Conservation (phyloP, 164 flowering plant genomes). For the Santalum album region DNA sequence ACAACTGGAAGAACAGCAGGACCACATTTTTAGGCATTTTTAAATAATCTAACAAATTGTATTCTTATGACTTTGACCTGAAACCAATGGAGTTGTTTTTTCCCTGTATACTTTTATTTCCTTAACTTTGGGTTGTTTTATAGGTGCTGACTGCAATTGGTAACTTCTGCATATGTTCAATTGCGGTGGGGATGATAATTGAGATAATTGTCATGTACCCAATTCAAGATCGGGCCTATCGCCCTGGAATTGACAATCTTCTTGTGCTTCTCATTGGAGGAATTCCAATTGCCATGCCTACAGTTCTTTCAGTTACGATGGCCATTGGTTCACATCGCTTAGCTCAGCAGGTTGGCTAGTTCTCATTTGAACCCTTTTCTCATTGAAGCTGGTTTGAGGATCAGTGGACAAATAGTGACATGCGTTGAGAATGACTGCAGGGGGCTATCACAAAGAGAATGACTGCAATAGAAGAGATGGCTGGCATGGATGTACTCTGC, state of each 20-base stretch:
- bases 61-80: too few relatives aligned
- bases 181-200: conserved; percentile 72
- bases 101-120: not conserved
- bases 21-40: too few relatives aligned
- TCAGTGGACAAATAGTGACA: not conserved
- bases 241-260: conserved; percentile 76
- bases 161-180: conserved; percentile 81
- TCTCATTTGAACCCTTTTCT: conserved; percentile 1
- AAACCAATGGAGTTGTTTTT: too few relatives aligned
- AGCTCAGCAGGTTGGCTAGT: conserved; percentile 60
- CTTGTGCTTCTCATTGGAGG: conserved; percentile 87
- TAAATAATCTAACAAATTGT: too few relatives aligned
- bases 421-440: conserved; percentile 24
- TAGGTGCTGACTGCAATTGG: conserved; percentile 87
- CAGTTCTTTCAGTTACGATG: conserved; percentile 83
- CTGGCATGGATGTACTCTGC: conserved; percentile 96
- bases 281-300: conserved; percentile 95
- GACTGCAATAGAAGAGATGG: conserved; percentile 99
- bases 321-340: conserved; percentile 84
- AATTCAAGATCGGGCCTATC: conserved; percentile 55
- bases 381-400: not conserved
- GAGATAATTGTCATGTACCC: conserved; percentile 79
- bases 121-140: not conserved
- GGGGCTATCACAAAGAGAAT: conserved; percentile 97
- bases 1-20: too few relatives aligned